These are phyloP conservation scores for Peronospora destructor DNA, from an alignment of 352 stramenopile genomes.

Conservation along the genomic window DNA sequence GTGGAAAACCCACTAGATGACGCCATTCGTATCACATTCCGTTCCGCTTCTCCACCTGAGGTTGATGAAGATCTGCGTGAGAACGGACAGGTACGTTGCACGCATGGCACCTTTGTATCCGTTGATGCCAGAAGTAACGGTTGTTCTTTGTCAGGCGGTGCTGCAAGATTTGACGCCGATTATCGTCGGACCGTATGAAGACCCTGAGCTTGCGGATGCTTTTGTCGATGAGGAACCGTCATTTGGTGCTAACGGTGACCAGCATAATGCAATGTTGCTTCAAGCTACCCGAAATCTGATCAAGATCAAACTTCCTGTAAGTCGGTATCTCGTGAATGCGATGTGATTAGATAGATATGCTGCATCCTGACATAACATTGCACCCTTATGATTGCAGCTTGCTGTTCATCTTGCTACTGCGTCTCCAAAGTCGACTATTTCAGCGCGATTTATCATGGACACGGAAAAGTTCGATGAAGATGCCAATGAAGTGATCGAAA, in stretches of 20 bases:
- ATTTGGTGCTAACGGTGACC: slow-evolving; percentile 10
- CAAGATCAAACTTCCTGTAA: slow-evolving; percentile 48
- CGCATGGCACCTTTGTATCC: slow-evolving; percentile 1
- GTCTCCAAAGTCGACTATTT: slow-evolving; percentile 12
- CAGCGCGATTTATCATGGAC: slow-evolving; percentile 49
- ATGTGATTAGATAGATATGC: background rate
- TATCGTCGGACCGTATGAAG: slow-evolving; percentile 70
- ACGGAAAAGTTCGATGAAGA: slow-evolving; percentile 63
- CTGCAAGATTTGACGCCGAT: slow-evolving; percentile 57
- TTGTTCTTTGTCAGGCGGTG: slow-evolving; percentile 24
- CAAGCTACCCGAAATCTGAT: slow-evolving; percentile 43
- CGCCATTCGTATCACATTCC: slow-evolving; percentile 55
- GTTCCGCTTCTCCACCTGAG: slow-evolving; percentile 2
- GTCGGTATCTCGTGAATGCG: background rate
- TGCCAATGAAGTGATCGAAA: slow-evolving; percentile 47
- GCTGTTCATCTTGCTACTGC: slow-evolving; percentile 2
- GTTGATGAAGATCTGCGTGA: slow-evolving; percentile 1
- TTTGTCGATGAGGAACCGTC: slow-evolving; percentile 35
- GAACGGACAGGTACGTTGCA: slow-evolving; percentile 31
- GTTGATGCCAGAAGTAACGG: slow-evolving; percentile 1
- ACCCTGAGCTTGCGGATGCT: slow-evolving; percentile 70
- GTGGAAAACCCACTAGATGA: slow-evolving; percentile 83
- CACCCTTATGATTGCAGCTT: slow-evolving; percentile 18
- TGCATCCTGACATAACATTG: slow-evolving; percentile 3
- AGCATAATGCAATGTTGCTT: slow-evolving; percentile 49